Base-by-base conservation (phyloP, 768 basidiomycete species). In the Russula griseocarnosa region DNA sequence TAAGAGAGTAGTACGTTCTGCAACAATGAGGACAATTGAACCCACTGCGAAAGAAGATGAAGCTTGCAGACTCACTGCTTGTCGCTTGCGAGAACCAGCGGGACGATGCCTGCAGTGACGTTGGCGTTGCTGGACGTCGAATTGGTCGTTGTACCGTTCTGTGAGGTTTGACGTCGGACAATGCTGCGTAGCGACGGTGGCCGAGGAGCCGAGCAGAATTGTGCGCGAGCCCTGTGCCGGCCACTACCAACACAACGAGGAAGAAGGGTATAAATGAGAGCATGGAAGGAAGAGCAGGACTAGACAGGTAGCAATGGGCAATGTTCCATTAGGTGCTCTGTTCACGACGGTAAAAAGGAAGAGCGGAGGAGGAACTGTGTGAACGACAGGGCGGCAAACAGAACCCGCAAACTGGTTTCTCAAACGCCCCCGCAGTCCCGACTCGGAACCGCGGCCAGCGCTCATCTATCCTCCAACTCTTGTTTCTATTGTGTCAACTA, bases 1-100 rank as follows among this genome's bases (percentile, higher is more conserved):
- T 79, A 46, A 87, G 73, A 22, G 81, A 75, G 68, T 81, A 90
- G 70, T 90, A 92, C 3, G 89, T 84, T 70, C 90, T 91, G 52
- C 36, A 44, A 13, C 4, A 14, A 38, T 20, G 32, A 52, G 10
- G 1, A 22, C 32, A 16, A 28, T 44, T 56, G 28, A 32, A 32
- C 32, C 38, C 14, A 38, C 3, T 22, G 30, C 16, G 30, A 24
- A 22, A 18, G 28, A 32, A 44, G 24, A 55, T 13, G 50, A 26
- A 46, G n/a, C 60, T 3, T 32, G 28, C n/a, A 50, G 24, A 60
- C 67, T 46, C 47, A 68, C 67, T 63, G 40, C 55, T 58, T 60
- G 58, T 68, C 67, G 20, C 53, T 61, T 16, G 65, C 61, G n/a
- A 68, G 61, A 9, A 20, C 32, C 34, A 68, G 49, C 7, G 67